Evolutionary conservation across 768 basidiomycete genomes (phyloP), one percentile per base, ranked within the genome.

Genomic region (Russula sp.): DNA sequence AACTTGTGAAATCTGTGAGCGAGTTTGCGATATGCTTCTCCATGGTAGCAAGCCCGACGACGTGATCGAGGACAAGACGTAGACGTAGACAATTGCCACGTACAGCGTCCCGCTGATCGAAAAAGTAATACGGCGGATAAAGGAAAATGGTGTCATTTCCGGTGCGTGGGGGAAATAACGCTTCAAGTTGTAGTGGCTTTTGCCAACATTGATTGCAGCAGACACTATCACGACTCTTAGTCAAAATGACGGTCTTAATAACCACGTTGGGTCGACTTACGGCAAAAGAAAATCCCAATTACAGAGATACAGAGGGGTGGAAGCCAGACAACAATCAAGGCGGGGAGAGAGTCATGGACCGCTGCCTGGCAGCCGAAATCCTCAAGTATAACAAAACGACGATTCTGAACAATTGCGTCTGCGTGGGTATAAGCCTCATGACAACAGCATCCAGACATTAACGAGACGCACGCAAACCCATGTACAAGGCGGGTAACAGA

Each of bases 351-450:
- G 57, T 62, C 36, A 29, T 65, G 51, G 32, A 67, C 58, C 8
- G 64, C 64, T 3, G 60, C 57, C 49, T 65, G 66, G 58, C 66
- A 67, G 64, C 66, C 66, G 25, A 65, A 29, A 50, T 62, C 55
- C 47, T 65, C 42, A 14, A 65, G 34, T 59, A 67, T 55, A 39
- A 55, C 50, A 38, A 67, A 67, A 11, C 66, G 66, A 58, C 41
- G 60, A 18, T 65, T 57, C 35, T 67, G 66, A 46, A 67, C 61
- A 39, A 62, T 58, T 13, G 66, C 45, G 42, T 67, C 66, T 67
- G 58, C 39, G 6, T 39, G 20, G 10, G 45, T 41, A 46, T 57
- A n/a, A 52, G 55, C 5, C 16, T 20, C 35, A 22, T 39, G 22
- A 42, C 20, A 2, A 22, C 34, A 7, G 20, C 43, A 5, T n/a